phyloP scores from a whole-genome alignment of 1,284 basidiomycete genomes.

The Thelephora terrestris region DNA sequence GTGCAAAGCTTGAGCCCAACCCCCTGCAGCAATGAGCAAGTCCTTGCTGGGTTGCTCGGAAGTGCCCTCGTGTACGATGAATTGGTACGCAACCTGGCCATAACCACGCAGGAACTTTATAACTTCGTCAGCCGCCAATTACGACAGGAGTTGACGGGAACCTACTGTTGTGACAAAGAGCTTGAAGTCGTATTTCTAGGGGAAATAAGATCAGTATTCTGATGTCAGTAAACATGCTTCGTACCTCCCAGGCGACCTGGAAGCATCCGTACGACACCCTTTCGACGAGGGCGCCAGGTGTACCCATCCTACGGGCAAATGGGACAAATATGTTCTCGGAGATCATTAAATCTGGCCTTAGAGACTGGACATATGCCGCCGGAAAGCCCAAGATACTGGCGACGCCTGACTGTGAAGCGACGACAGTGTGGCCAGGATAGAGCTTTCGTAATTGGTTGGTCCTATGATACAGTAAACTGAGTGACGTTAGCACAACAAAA shows the following conservation, averaged over 20 bases:
- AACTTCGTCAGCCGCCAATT: neutral
- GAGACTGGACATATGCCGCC: constrained; percentile 31
- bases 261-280: constrained; percentile 45
- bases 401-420: constrained; percentile 37
- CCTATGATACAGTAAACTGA: constrained; percentile 22
- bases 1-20: constrained; percentile 42
- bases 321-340: constrained; percentile 40
- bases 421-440: constrained; percentile 53
- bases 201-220: neutral
- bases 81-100: constrained; percentile 27
- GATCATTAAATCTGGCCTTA: constrained; percentile 39
- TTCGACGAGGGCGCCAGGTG: constrained; percentile 43
- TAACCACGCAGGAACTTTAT: constrained; percentile 36
- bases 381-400: constrained; percentile 45
- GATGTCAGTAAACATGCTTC: constrained; percentile 10
- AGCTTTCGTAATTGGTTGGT: constrained; percentile 41
- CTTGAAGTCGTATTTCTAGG: constrained; percentile 36
- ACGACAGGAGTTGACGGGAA: neutral
- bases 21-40: constrained; percentile 43
- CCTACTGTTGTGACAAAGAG: constrained; percentile 35
- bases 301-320: constrained; percentile 31
- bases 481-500: neutral
- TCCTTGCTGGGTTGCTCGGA: constrained; percentile 41
- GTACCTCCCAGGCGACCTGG: constrained; percentile 47
- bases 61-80: constrained; percentile 48